Percentiles rank a stretch among this genome's conserved stretches.
These are phyloP conservation scores for Umbelopsis sp. DNA, from an alignment of 192 early-diverging fungal genomes.

Conservation along the genomic window DNA sequence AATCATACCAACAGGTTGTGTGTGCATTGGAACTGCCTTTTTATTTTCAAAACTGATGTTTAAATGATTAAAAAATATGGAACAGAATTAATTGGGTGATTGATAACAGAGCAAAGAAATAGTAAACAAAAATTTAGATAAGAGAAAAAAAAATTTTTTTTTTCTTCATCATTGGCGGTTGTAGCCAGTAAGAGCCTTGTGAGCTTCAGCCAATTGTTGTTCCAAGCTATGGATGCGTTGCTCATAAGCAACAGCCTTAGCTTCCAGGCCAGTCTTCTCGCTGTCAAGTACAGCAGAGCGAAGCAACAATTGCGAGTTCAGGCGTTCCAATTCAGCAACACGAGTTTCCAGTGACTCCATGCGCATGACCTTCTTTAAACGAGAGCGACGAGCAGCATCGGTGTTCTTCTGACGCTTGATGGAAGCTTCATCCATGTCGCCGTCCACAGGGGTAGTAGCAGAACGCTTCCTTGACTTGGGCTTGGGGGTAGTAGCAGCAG, in stretches of 20 bases:
- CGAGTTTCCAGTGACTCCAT: conserved; percentile 84
- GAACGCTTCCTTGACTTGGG: conserved; percentile 24
- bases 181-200: conserved; percentile 42
- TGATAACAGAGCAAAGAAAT: too few relatives aligned
- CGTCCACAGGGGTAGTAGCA: not conserved
- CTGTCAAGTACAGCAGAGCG: conserved; percentile 54
- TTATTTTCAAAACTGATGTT: conserved; percentile 54
- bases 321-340: conserved; percentile 76
- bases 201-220: conserved; percentile 54
- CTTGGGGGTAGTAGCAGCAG: not conserved
- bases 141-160: conserved; percentile 58
- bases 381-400: conserved; percentile 91
- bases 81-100: too few relatives aligned
- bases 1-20: too few relatives aligned
- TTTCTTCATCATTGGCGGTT: conserved; percentile 24
- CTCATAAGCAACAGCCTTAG: conserved; percentile 49
- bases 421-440: conserved; percentile 49
- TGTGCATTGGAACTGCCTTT: too few relatives aligned
- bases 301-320: conserved; percentile 63
- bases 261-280: conserved; percentile 48
- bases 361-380: conserved; percentile 81
- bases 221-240: conserved; percentile 52
- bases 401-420: conserved; percentile 81
- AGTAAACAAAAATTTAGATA: conserved; percentile 30
- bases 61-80: conserved; percentile 39